These are phyloP conservation scores for Cyclotella cryptica DNA, from an alignment of 108 stramenopile genomes.

Conservation along the genomic window DNA sequence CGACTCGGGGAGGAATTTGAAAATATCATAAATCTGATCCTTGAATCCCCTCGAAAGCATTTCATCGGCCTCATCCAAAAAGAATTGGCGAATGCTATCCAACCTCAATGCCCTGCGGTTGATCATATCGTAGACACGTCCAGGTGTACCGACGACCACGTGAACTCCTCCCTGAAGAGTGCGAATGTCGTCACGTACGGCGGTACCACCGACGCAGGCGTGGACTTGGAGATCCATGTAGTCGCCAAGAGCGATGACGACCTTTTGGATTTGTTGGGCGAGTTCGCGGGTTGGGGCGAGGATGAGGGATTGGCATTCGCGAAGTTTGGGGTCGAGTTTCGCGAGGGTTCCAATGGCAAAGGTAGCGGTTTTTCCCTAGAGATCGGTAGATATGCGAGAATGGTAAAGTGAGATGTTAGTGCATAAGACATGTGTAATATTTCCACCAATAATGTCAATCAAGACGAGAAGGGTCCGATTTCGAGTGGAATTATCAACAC, in stretches of 20 bases:
- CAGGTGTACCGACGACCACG: conserved; percentile 99
- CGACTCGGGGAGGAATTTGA: conserved; percentile 99
- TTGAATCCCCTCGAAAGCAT: conserved; percentile 99
- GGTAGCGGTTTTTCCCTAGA: conserved; percentile 98
- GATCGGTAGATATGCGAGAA: neutral
- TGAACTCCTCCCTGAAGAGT: conserved; percentile 98
- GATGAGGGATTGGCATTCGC: conserved; percentile 97
- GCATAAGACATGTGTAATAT: conserved; percentile 1
- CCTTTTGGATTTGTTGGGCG: conserved; percentile 99
- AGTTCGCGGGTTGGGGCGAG: conserved; percentile 99
- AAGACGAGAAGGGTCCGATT: conserved; percentile 77
- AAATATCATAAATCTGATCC: conserved; percentile 99
- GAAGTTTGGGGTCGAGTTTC: conserved; percentile 89
- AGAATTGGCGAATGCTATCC: conserved; percentile 95
- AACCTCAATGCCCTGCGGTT: conserved; percentile 95
- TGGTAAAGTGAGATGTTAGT: neutral
- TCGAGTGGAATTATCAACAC: conserved; percentile 88
- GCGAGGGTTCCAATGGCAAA: conserved; percentile 98
- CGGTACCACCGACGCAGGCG: conserved; percentile 99
- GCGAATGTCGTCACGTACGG: conserved; percentile 99
- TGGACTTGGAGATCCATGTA: conserved; percentile 99
- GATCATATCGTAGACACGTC: conserved; percentile 99
- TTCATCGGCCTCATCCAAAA: conserved; percentile 99
- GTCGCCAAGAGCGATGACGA: conserved; percentile 97
- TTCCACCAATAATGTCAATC: neutral